These are phyloP conservation scores for Fistulina hepatica DNA, from an alignment of 1,284 basidiomycete species.

Conservation along the genomic window DNA sequence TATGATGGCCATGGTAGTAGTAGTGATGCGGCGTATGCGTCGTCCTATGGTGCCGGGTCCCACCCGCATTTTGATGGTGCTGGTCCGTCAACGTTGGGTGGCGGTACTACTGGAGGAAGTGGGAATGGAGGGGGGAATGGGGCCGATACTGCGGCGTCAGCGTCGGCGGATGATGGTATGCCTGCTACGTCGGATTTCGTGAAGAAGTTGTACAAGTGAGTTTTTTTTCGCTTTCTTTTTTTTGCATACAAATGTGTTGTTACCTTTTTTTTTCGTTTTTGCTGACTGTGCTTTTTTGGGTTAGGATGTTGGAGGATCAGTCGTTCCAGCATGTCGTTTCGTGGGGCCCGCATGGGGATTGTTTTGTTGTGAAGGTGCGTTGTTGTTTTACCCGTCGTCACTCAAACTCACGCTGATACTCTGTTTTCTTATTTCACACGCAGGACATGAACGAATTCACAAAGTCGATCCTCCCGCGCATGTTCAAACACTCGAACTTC, in stretches of 20 bases:
- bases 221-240: constrained; percentile 14
- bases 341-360: constrained; percentile 82
- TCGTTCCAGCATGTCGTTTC: constrained; percentile 68
- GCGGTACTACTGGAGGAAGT: too few relatives aligned
- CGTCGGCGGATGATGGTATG: constrained; percentile 63
- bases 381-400: background rate
- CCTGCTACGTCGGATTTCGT: constrained; percentile 84
- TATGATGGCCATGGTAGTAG: too few relatives aligned
- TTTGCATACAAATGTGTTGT: background rate
- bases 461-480: constrained; percentile 66
- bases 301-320: constrained; percentile 83
- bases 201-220: constrained; percentile 88
- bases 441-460: constrained; percentile 91
- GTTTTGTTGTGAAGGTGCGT: constrained; percentile 81
- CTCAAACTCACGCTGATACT: background rate
- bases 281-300: constrained; percentile 4
- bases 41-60: too few relatives aligned
- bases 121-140: too few relatives aligned
- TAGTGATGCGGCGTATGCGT: too few relatives aligned
- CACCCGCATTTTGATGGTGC: too few relatives aligned
- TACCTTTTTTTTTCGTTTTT: constrained; percentile 10
- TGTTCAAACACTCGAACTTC: constrained; percentile 98
- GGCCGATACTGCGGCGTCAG: too few relatives aligned
- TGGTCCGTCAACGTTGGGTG: too few relatives aligned
- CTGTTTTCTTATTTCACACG: background rate